These are phyloP conservation scores for Dacryopinax primogenitus DNA, from an alignment of 768 basidiomycete genomes.

Conservation along the genomic window DNA sequence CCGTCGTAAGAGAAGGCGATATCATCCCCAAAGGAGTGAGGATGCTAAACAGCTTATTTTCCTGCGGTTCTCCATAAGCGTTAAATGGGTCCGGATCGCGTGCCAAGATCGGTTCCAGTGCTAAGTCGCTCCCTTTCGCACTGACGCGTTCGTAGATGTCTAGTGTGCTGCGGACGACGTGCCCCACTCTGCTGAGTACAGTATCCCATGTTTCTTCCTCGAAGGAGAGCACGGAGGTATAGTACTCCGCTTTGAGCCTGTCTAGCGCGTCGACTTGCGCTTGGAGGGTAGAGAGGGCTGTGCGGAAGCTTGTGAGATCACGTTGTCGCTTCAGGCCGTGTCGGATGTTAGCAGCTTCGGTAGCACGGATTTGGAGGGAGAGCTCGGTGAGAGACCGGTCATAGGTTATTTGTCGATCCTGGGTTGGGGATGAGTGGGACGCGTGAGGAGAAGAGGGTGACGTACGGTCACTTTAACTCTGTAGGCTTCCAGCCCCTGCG, in stretches of 20 bases:
- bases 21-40: constrained; percentile 71
- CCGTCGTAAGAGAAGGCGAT: not conserved
- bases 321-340: constrained; percentile 50
- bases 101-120: constrained; percentile 82
- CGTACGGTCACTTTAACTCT: constrained; percentile 55
- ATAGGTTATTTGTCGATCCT: constrained; percentile 78
- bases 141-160: constrained; percentile 83
- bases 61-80: constrained; percentile 62
- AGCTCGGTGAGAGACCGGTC: constrained; percentile 72
- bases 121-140: constrained; percentile 69
- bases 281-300: constrained; percentile 68
- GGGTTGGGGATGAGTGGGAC: not conserved
- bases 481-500: constrained; percentile 74
- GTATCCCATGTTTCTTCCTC: constrained; percentile 95
- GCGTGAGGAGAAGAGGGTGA: constrained; percentile 5
- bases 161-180: constrained; percentile 79
- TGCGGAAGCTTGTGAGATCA: constrained; percentile 78
- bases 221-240: constrained; percentile 75
- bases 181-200: constrained; percentile 71
- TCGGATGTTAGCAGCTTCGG: constrained; percentile 74
- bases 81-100: constrained; percentile 88
- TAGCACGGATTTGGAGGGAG: constrained; percentile 71
- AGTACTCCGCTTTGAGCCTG: constrained; percentile 69
- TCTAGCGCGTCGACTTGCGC: constrained; percentile 86
- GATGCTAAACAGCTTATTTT: constrained; percentile 88